A percentile compares a stretch with the other conserved stretches of the same genome.
Conservation (phyloP, 371 early-diverging fungal species). For the Mucor indicus region DNA sequence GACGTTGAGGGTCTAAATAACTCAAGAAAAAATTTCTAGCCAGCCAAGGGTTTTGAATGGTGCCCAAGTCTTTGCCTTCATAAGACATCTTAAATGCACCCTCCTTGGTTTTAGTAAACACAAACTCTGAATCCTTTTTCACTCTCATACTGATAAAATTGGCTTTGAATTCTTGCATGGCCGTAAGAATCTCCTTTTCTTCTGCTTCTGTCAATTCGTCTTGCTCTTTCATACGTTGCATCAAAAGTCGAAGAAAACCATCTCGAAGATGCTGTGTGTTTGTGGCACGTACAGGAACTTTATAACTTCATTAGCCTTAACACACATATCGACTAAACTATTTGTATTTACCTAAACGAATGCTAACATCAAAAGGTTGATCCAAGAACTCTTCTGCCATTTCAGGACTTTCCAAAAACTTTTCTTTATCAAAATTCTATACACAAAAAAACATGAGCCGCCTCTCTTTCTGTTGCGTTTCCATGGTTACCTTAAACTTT, state of each 20-base stretch:
- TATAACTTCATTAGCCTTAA: not conserved
- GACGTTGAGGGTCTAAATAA: conserved; percentile 56
- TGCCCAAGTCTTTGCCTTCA: conserved; percentile 56
- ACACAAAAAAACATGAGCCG: not conserved
- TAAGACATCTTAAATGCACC: conserved; percentile 56
- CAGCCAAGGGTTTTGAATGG: conserved; percentile 56
- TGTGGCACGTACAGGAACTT: conserved; percentile 58
- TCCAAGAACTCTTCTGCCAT: conserved; percentile 33
- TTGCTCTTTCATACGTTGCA: conserved; percentile 46
- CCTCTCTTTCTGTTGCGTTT: not conserved
- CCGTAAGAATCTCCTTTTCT: conserved; percentile 47
- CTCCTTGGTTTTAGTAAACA: conserved; percentile 61
- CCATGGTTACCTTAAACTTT: conserved; percentile 35
- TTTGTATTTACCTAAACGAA: conserved; percentile 36
- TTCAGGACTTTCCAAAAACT: conserved; percentile 30
- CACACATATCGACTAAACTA: not conserved
- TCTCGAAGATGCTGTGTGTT: conserved; percentile 72
- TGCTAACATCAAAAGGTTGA: conserved; percentile 43
- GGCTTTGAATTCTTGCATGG: conserved; percentile 59
- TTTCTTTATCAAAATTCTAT: conserved; percentile 35
- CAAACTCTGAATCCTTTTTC: conserved; percentile 54
- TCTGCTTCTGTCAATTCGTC: conserved; percentile 40
- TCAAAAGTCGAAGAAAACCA: conserved; percentile 63
- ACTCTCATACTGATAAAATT: conserved; percentile 61
- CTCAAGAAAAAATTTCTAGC: conserved; percentile 62